Percentiles rank a stretch among this genome's conserved stretches.
phyloP scores from a whole-genome alignment of 805 yeast species.

The Pichia ethanolica region DNA sequence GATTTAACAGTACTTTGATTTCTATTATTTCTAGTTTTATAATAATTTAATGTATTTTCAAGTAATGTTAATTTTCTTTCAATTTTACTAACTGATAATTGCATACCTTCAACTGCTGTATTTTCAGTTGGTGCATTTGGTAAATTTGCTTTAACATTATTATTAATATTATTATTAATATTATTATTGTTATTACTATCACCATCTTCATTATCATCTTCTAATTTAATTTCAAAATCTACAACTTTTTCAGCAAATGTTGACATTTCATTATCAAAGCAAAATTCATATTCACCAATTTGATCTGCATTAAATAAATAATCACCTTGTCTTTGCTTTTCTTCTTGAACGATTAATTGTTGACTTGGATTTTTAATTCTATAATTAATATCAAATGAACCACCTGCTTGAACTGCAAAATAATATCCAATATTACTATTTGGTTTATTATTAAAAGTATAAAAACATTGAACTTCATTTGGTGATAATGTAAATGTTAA shows the following conservation, averaged over 20 bases:
- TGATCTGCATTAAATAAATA: slow-evolving; percentile 58
- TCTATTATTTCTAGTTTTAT: slow-evolving; percentile 84
- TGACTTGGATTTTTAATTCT: slow-evolving; percentile 51
- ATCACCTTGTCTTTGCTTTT: slow-evolving; percentile 72
- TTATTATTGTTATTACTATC: slow-evolving; percentile 9
- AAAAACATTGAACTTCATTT: slow-evolving; percentile 65
- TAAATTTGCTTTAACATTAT: slow-evolving; percentile 43
- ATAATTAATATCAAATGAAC: slow-evolving; percentile 75
- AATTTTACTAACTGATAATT: slow-evolving; percentile 45
- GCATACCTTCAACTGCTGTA: slow-evolving; percentile 49
- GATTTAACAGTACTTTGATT: slow-evolving; percentile 76
- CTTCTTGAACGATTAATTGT: slow-evolving; percentile 43
- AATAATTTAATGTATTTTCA: slow-evolving; percentile 61
- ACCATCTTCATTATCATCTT: slow-evolving; percentile 28
- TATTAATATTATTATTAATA: slow-evolving; percentile 23
- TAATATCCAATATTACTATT: slow-evolving; percentile 61
- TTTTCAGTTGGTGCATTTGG: slow-evolving; percentile 53
- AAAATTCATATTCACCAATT: slow-evolving; percentile 79
- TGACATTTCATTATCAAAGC: slow-evolving; percentile 77
- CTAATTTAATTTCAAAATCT: slow-evolving; percentile 68
- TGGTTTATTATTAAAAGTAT: slow-evolving; percentile 55
- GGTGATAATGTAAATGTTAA: slow-evolving; percentile 72
- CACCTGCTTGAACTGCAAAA: slow-evolving; percentile 79
- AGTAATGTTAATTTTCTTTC: slow-evolving; percentile 53
- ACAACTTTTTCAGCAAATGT: slow-evolving; percentile 76